Evolutionary conservation across 257 asterid species (phyloP), one percentile per base, ranked within the genome.

Genomic region (Petunia secreta): DNA sequence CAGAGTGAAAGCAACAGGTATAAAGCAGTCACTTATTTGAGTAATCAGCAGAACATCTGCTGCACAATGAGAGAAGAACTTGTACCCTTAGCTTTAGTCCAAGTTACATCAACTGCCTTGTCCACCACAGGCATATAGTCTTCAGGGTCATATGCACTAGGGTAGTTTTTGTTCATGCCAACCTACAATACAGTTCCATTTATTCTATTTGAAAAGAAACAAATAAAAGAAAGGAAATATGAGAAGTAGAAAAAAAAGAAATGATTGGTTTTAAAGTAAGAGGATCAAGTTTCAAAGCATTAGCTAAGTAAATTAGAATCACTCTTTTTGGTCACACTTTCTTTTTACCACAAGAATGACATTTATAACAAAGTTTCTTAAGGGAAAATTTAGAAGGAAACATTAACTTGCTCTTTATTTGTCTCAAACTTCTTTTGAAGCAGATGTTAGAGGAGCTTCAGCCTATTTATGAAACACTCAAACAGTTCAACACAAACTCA

Each of bases 31-130:
- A 55, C 37, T 67, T 2, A 43, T 68, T 68, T 43, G 3, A 71
- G 75, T 79, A 92, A 25, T 8, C 38, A 67, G 15, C 38, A 41
- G 6, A 67, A n/a, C 4, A 67, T 67, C 55, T n/a, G 57, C 2
- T 69, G 59, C 6, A 48, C 2, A 48, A 2, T 71, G n/a, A 4
- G 13, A 48, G 62, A 71, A 71, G 44, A 71, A 5, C 25, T 48
- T 14, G 62, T 34, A 71, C 77, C 62, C 4, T 71, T 71, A 50
- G 84, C 80, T 81, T 81, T 90, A 2, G 84, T 75, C 94, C 93
- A 87, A 79, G 82, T 40, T 79, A 89, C 81, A 84, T 90, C 85
- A 8, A 90, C 87, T 6, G 87, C 25, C 83, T 93, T 95, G 75
- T 92, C 95, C 58, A 88, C 90, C 79, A 82, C 55, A 11, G 77